Evolutionary conservation across 1,284 basidiomycete genomes (phyloP).

Genomic region (Inonotus obliquus): DNA sequence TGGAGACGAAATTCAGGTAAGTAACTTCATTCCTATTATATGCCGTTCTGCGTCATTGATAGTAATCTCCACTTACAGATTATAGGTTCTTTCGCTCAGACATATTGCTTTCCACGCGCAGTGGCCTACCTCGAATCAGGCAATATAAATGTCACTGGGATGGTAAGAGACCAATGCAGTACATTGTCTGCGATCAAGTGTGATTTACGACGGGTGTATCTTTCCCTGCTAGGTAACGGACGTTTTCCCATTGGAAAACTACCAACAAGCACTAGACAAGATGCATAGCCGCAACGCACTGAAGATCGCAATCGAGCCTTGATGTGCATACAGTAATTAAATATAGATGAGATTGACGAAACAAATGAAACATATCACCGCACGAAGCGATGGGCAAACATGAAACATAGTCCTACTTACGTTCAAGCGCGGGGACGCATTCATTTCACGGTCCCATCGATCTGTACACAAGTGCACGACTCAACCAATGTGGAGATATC

Average conservation of each 20-base stretch:
- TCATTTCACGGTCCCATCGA: no score
- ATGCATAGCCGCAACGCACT: conserved; percentile 43
- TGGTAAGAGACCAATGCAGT: conserved; percentile 34
- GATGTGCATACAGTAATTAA: background rate
- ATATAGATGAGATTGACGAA: no score
- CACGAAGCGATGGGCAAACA: no score
- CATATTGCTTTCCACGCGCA: conserved; percentile 58
- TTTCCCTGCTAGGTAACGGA: conserved; percentile 39
- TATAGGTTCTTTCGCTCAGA: conserved; percentile 58
- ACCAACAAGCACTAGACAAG: conserved; percentile 56
- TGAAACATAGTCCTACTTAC: no score
- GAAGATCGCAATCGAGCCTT: conserved; percentile 37
- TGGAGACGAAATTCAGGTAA: conserved; percentile 50
- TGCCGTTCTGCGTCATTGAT: background rate
- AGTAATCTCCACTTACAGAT: conserved; percentile 32
- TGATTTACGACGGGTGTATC: background rate
- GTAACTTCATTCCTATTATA: conserved; percentile 10
- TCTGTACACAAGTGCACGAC: no score
- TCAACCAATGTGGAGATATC: no score
- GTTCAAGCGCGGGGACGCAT: no score
- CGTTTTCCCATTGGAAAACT: conserved; percentile 49
- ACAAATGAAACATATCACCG: no score
- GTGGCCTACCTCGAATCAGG: conserved; percentile 57
- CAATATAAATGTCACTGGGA: conserved; percentile 54
- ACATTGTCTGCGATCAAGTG: background rate